Evolutionary conservation across 805 yeast species (phyloP).

Genomic region (Blastobotrys mokoenaii): DNA sequence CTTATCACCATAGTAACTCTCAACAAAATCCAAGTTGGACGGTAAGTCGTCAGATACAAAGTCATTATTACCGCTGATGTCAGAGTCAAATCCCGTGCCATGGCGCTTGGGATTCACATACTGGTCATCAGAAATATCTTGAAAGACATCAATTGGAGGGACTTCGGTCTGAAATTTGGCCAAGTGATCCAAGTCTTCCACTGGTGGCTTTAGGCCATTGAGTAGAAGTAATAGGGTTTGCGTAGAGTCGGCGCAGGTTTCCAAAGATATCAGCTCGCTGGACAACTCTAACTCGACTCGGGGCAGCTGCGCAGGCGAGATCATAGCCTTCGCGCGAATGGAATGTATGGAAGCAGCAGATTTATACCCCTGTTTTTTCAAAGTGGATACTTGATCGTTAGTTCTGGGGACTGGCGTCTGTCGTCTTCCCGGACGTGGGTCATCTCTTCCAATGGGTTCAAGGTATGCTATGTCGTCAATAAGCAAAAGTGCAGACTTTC

Average conservation of each 20-base stretch:
- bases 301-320: slow-evolving; percentile 20
- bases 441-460: slow-evolving; percentile 17
- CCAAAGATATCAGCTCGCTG: slow-evolving; percentile 14
- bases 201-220: slow-evolving; percentile 64
- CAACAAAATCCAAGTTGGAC: slow-evolving; percentile 23
- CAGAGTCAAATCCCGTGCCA: slow-evolving; percentile 25
- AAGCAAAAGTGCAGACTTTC: slow-evolving; percentile 43
- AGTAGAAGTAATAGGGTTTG: slow-evolving; percentile 60
- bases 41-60: slow-evolving; percentile 18
- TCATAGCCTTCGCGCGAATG: slow-evolving; percentile 21
- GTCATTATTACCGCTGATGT: slow-evolving; percentile 28
- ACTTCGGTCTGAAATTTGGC: slow-evolving; percentile 39
- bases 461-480: slow-evolving; percentile 52
- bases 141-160: slow-evolving; percentile 32
- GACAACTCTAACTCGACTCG: slow-evolving; percentile 10
- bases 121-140: slow-evolving; percentile 35
- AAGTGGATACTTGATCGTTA: slow-evolving; percentile 30
- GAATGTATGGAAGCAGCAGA: slow-evolving; percentile 37
- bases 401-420: not conserved
- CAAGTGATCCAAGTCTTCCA: slow-evolving; percentile 47
- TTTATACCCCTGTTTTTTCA: slow-evolving; percentile 43
- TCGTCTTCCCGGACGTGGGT: slow-evolving; percentile 2
- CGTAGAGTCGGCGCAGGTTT: slow-evolving; percentile 72
- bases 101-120: slow-evolving; percentile 8
- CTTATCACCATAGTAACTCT: slow-evolving; percentile 25